Base-by-base conservation (phyloP, 352 stramenopile species). In the Phytophthora tentaculata region DNA sequence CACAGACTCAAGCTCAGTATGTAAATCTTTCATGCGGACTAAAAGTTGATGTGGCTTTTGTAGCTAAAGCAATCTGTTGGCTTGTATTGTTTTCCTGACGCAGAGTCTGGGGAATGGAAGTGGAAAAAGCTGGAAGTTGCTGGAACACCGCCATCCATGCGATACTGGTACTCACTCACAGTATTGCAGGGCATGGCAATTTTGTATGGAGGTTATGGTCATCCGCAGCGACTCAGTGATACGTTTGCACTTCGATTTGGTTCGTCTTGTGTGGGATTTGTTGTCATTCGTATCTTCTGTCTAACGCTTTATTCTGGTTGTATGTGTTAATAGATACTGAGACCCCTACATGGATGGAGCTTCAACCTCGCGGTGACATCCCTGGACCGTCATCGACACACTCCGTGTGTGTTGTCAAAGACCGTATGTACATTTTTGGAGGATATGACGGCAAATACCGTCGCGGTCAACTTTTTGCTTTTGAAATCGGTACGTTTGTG, bases 401-500 rank as follows among this genome's bases (percentile, higher is more conserved):
- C 32, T 87, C 81, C 2, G 79, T 83, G 22, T 87, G 77, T 35
- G 74, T 87, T 10, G 48, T 84, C 43, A 67, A 66, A 44, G 61
- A 73, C 45, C 72, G 63, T n/a, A 89, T 89, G 81, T 84, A 82
- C 57, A 79, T 87, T 44, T 89, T 84, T 56, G 81, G 76, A 22
- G 81, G 81, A n/a, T 89, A 89, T 50, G 77, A 89, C 43, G 81
- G 81, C 47, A 87, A 86, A 67, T 77, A 74, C 23, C 79, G 81
- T 43, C 79, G 76, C 45, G 73, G 81, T 19, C 66, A 84, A 37
- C 45, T 89, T 49, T 76, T 86, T 63, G 66, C 72, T 29, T 76
- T 89, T 53, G 56, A 69, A 45, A 79, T 89, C 19, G 69, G 74
- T 83, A 71, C 19, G 69, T 44, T 35, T 29, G 17, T 54, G 22